Conservation (phyloP, 2,329 filamentous ascomycete species). For the Hypoxylon sp. region DNA sequence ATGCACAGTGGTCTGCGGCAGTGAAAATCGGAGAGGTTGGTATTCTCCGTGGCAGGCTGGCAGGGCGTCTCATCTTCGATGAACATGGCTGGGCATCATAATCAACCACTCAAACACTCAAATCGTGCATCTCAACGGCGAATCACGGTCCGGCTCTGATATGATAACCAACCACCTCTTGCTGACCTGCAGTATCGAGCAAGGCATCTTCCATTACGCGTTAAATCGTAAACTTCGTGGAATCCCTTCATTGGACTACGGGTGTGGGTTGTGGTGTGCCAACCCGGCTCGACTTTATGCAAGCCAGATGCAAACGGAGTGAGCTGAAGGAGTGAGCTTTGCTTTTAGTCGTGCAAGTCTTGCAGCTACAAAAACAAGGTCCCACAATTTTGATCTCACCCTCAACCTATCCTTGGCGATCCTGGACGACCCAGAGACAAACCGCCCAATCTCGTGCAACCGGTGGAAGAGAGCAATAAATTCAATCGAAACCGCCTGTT, state of each 20-base stretch:
- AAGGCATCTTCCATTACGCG: constrained; percentile 42
- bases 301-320: constrained; percentile 42
- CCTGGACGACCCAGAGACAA: constrained; percentile 4
- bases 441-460: constrained; percentile 24
- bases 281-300: constrained; percentile 45
- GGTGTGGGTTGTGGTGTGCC: constrained; percentile 34
- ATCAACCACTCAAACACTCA: constrained; percentile 31
- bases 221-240: constrained; percentile 44
- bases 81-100: constrained; percentile 33
- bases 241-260: constrained; percentile 46
- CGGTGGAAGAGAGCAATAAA: constrained; percentile 19
- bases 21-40: constrained; percentile 37
- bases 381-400: constrained; percentile 28
- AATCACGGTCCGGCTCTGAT: constrained; percentile 31
- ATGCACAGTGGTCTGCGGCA: constrained; percentile 12
- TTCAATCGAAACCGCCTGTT: constrained; percentile 32
- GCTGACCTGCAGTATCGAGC: constrained; percentile 39
- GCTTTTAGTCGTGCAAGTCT: constrained; percentile 25
- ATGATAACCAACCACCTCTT: constrained; percentile 37
- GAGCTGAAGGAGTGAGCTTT: constrained; percentile 44
- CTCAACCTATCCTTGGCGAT: constrained; percentile 7
- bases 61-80: constrained; percentile 21
- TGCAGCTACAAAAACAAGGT: constrained; percentile 22
- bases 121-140: constrained; percentile 29
- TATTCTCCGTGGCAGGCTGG: constrained; percentile 17